Percentiles rank a stretch among this genome's conserved stretches.
Evolutionary conservation across 78 protist genomes (phyloP).

Genomic region (Planoprotostelium fungivorum): DNA sequence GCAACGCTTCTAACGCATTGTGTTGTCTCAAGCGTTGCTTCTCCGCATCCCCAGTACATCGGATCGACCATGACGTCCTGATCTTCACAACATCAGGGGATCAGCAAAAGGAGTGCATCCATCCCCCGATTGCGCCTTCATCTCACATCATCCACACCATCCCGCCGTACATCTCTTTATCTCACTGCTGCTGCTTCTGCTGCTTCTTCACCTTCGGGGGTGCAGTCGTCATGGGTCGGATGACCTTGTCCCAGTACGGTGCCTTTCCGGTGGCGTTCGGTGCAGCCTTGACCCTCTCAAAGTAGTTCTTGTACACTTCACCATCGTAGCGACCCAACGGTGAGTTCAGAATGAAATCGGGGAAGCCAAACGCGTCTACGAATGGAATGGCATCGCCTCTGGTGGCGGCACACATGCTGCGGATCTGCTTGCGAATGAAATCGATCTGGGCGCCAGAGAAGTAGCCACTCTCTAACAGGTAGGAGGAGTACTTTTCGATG

Average conservation of each 20-base stretch:
- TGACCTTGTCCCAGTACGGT: background rate
- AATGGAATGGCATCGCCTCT: background rate
- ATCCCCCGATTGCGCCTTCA: too few species aligned
- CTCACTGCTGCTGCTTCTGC: too few species aligned
- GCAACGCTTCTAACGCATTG: too few species aligned
- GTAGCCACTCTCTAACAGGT: background rate
- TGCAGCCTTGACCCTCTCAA: slow-evolving; percentile 1
- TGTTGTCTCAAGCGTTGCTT: too few species aligned
- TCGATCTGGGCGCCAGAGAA: background rate
- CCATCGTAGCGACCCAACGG: slow-evolving; percentile 3
- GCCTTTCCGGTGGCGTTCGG: background rate
- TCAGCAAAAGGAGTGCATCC: too few species aligned
- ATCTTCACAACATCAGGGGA: too few species aligned
- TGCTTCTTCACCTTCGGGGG: background rate
- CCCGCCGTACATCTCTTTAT: too few species aligned
- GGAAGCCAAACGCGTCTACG: slow-evolving; percentile 2
- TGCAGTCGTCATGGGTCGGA: background rate
- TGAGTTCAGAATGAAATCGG: slow-evolving; percentile 5
- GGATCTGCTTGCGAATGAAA: background rate
- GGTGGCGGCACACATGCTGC: background rate
- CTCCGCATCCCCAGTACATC: too few species aligned
- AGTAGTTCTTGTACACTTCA: slow-evolving; percentile 10
- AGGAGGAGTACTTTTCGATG: background rate
- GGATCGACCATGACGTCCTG: too few species aligned
- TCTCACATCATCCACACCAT: too few species aligned